A percentile compares a stretch with the other conserved stretches of the same genome.
These are phyloP conservation scores for Phytopythium litorale DNA, from an alignment of 352 stramenopile species.

Conservation along the genomic window DNA sequence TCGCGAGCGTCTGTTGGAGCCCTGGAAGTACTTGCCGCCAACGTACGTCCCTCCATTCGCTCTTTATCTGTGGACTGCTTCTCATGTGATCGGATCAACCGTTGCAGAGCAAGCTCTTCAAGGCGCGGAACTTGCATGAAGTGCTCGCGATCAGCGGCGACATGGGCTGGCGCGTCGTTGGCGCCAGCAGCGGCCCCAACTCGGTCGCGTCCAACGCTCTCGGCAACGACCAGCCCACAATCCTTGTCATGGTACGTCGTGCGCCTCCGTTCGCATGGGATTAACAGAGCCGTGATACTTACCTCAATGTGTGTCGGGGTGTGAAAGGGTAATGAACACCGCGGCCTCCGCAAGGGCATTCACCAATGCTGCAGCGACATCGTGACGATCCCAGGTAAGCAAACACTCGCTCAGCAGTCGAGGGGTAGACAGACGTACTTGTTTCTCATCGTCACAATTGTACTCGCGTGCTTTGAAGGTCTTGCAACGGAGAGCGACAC, in stretches of 20 bases:
- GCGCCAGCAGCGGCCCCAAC: conserved; percentile 67
- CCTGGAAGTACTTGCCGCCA: conserved; percentile 70
- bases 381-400: conserved; percentile 60
- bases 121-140: conserved; percentile 67
- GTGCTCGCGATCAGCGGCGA: conserved; percentile 56
- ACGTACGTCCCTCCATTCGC: conserved; percentile 27
- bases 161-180: conserved; percentile 67
- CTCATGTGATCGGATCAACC: not conserved
- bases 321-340: conserved; percentile 71
- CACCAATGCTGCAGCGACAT: conserved; percentile 70
- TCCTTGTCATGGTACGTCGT: conserved; percentile 71
- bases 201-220: conserved; percentile 62
- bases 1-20: conserved; percentile 72
- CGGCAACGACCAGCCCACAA: conserved; percentile 43
- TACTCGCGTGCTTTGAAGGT: conserved; percentile 10
- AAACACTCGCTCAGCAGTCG: not conserved
- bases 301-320: not conserved
- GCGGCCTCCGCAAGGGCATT: conserved; percentile 67
- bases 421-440: not conserved
- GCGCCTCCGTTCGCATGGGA: not conserved
- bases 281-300: not conserved
- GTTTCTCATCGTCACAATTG: not conserved
- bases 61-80: not conserved
- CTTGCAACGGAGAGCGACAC: conserved; percentile 57
- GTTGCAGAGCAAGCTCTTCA: conserved; percentile 55